phyloP scores from a whole-genome alignment of 176 grass and related monocot genomes.

The Luzula sylvatica region DNA sequence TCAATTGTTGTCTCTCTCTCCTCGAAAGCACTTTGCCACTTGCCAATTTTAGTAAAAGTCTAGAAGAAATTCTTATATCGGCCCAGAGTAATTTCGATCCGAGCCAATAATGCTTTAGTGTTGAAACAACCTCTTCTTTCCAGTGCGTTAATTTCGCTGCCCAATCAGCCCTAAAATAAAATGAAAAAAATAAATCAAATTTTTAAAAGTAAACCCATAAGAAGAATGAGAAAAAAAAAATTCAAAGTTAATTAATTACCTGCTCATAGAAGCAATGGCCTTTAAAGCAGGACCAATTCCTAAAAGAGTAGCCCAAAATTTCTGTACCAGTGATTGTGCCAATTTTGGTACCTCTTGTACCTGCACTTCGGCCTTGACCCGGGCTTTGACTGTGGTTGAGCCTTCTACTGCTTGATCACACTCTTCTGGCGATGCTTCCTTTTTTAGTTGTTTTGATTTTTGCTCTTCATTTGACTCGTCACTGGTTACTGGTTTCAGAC shows the following conservation, averaged over 20 bases:
- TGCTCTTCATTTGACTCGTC: constrained; percentile 40
- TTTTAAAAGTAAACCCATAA: too few relatives aligned
- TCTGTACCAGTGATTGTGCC: constrained; percentile 38
- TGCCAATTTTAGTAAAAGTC: constrained; percentile 84
- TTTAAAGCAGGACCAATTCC: constrained; percentile 67
- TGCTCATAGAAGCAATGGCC: constrained; percentile 87
- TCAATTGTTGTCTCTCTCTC: constrained; percentile 81
- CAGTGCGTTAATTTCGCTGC: constrained; percentile 71
- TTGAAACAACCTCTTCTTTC: constrained; percentile 88
- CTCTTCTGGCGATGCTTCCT: constrained; percentile 72
- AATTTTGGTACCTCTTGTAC: constrained; percentile 53
- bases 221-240: constrained; percentile 1
- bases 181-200: constrained; percentile 18
- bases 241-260: constrained; percentile 29
- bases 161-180: constrained; percentile 61
- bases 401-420: constrained; percentile 92
- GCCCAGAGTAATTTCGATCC: constrained; percentile 60
- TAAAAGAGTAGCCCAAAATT: constrained; percentile 59
- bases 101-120: constrained; percentile 89
- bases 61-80: constrained; percentile 89
- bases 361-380: constrained; percentile 53
- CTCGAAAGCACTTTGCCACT: constrained; percentile 70
- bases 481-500: not conserved
- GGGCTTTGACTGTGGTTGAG: constrained; percentile 70
- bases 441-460: constrained; percentile 41